Evolutionary conservation across 495 filamentous ascomycete genomes (phyloP).

Genomic region (Cladorrhinum samala): DNA sequence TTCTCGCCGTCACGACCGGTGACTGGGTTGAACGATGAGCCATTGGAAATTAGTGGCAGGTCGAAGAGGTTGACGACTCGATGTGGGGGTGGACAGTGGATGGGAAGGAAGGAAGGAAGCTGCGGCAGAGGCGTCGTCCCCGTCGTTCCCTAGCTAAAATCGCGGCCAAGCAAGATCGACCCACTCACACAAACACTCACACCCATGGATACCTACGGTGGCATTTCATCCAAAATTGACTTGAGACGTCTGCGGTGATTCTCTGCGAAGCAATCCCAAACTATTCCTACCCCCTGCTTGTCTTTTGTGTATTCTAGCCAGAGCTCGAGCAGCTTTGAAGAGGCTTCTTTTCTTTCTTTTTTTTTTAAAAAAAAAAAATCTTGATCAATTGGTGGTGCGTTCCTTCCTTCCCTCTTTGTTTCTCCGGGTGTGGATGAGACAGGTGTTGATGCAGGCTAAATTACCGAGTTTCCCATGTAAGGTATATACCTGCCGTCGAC

Average conservation of each 20-base stretch:
- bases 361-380: not conserved
- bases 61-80: conserved; percentile 5
- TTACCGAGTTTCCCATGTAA: not conserved
- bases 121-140: conserved; percentile 12
- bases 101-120: too few species aligned
- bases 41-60: conserved; percentile 1
- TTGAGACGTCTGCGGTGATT: not conserved
- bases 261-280: not conserved
- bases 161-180: not conserved
- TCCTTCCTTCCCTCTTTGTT: too few species aligned
- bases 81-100: conserved; percentile 5
- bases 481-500: not conserved
- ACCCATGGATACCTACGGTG: too few species aligned
- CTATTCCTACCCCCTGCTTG: not conserved
- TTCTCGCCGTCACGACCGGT: conserved; percentile 4
- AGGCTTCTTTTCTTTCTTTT: not conserved
- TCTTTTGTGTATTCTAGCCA: not conserved
- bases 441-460: conserved; percentile 15
- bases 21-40: not conserved
- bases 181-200: too few species aligned
- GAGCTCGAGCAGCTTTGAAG: too few species aligned
- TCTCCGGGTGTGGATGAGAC: conserved; percentile 14
- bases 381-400: too few species aligned
- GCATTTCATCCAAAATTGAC: conserved; percentile 15
- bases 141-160: not conserved